Percentiles rank a stretch among this genome's conserved stretches.
Evolutionary conservation across 83 land plant genomes (phyloP).

Genomic region (Larix sibirica): DNA sequence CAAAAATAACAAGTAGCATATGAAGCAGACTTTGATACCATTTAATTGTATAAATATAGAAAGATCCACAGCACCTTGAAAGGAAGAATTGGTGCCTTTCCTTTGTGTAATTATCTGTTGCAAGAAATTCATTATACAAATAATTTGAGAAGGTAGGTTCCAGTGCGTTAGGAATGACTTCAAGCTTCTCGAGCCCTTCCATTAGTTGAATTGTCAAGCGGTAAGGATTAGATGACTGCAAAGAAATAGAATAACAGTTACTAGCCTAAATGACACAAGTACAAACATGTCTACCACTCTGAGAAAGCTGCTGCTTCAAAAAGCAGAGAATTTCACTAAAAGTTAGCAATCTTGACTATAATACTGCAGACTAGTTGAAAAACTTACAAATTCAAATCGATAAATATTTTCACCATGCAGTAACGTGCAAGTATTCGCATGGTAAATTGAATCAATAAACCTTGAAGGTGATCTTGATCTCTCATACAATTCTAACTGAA

Average conservation of each 20-base stretch:
- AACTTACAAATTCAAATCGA: conserved; percentile 78
- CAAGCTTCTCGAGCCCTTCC: conserved; percentile 68
- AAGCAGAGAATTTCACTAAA: conserved; percentile 17
- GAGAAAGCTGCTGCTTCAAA: neutral
- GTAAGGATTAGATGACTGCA: conserved; percentile 52
- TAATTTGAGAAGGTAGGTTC: conserved; percentile 59
- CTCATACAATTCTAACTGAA: conserved; percentile 76
- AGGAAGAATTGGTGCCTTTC: conserved; percentile 37
- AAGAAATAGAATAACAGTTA: neutral
- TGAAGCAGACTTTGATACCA: neutral
- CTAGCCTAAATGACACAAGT: neutral
- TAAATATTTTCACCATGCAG: conserved; percentile 82
- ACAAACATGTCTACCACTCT: neutral
- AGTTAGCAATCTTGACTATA: conserved; percentile 18
- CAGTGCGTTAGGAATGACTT: conserved; percentile 53
- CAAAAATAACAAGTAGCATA: neutral
- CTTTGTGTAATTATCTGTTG: conserved; percentile 32
- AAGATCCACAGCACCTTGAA: conserved; percentile 29
- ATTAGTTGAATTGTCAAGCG: conserved; percentile 59
- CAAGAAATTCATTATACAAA: conserved; percentile 48
- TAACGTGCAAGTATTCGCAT: conserved; percentile 81
- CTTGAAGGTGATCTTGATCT: conserved; percentile 58
- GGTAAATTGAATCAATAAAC: conserved; percentile 73
- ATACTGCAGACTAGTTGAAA: conserved; percentile 18
- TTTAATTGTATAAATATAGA: neutral